Evolutionary conservation across 345 rosid species (phyloP).

Genomic region (Mangifera indica): DNA sequence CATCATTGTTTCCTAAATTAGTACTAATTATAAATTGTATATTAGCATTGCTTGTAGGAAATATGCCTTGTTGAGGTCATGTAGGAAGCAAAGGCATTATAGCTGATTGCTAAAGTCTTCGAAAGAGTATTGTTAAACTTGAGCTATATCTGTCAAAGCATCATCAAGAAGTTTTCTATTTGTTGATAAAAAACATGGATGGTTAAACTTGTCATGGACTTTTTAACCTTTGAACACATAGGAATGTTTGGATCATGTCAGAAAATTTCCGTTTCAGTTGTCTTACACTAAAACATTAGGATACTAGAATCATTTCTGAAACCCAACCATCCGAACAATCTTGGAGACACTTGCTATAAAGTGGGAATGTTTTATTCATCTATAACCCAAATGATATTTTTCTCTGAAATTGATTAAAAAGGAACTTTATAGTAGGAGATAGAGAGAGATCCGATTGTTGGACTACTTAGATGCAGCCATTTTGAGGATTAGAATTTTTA

Average conservation of each 20-base stretch:
- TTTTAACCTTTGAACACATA: not conserved
- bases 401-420: not conserved
- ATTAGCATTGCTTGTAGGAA: not conserved
- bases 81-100: not conserved
- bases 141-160: not conserved
- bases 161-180: not conserved
- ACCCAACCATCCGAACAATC: not conserved
- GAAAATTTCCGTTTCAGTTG: not conserved
- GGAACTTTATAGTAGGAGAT: not conserved
- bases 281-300: not conserved
- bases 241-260: not conserved
- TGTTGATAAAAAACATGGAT: not conserved
- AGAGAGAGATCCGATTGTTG: not conserved
- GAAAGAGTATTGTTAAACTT: not conserved
- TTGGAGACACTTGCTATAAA: not conserved
- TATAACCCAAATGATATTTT: not conserved
- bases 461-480: not conserved
- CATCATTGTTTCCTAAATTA: no score
- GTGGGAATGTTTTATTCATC: not conserved
- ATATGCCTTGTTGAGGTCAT: not conserved
- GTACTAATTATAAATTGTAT: no score
- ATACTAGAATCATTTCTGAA: not conserved
- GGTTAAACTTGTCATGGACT: not conserved
- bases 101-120: not conserved
- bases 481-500: not conserved